Conservation (phyloP, 805 yeast genomes). For the Teunomyces kruisii region DNA sequence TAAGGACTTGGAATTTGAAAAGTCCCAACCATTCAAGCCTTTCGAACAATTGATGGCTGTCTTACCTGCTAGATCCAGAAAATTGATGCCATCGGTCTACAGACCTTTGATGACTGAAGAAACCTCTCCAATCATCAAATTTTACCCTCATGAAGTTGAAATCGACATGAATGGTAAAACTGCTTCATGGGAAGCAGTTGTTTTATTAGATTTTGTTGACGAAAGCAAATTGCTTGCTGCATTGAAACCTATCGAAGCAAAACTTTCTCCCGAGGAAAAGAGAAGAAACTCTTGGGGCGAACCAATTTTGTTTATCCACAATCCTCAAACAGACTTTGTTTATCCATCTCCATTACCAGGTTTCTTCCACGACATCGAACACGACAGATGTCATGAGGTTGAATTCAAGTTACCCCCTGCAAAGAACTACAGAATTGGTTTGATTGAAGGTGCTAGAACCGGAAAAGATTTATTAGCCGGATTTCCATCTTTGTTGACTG, state of each 20-base stretch:
- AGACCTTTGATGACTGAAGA: conserved; percentile 84
- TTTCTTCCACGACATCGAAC: conserved; percentile 73
- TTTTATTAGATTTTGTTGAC: conserved; percentile 88
- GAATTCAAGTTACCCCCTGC: conserved; percentile 52
- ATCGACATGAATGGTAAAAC: conserved; percentile 93
- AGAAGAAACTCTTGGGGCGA: conserved; percentile 72
- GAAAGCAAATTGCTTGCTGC: conserved; percentile 71
- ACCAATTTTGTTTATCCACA: conserved; percentile 66
- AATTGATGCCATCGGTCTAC: conserved; percentile 73
- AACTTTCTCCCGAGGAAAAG: conserved; percentile 67
- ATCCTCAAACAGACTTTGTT: conserved; percentile 68
- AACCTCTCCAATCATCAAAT: conserved; percentile 82
- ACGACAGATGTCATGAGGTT: conserved; percentile 73
- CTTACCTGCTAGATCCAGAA: conserved; percentile 85
- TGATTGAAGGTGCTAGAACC: conserved; percentile 61
- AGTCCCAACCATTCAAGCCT: conserved; percentile 82
- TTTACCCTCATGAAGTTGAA: conserved; percentile 85
- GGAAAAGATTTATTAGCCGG: conserved; percentile 83
- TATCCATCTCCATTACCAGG: conserved; percentile 78
- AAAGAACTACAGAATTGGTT: conserved; percentile 49
- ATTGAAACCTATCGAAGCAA: conserved; percentile 62
- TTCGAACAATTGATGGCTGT: conserved; percentile 98
- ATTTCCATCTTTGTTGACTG: conserved; percentile 78
- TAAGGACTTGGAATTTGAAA: conserved; percentile 53
- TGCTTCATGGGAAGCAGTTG: conserved; percentile 98